Evolutionary conservation across 78 protist species (phyloP), one percentile per base, ranked within the genome.

Genomic region (Mastigamoeba balamuthi): DNA sequence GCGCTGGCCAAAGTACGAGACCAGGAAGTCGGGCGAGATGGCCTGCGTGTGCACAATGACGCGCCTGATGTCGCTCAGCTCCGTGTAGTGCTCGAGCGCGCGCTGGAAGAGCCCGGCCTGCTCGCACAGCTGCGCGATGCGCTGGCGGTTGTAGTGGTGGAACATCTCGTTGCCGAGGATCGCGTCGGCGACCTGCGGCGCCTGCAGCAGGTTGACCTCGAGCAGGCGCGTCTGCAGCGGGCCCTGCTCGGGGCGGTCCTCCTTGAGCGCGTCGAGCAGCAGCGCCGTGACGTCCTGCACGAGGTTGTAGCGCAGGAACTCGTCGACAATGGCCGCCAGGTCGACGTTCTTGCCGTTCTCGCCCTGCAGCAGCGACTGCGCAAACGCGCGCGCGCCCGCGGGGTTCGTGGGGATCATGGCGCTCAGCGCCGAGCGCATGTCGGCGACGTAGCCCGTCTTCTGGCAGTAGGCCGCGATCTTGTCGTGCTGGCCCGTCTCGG

Each of bases 41-140:
- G 74, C 67, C 8, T 81, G 70, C 17, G 78, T 70, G 87, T 87
- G 58, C 69, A 83, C 73, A 35, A 97, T 48, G 41, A 89, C 94
- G 30, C 99, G 91, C 89, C 89, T 92, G 69, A 96, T 79, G 85
- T 95, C 97, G 33, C 63, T 75, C 35, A 94, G 40, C 72, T 92
- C 96, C 17, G 81, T 80, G 96, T 96, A 98, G 88, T 91, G 93
- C 84, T 97, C 99, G 25, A 97, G 88, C 0, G 98, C 99, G 8
- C 98, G 90, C 78, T 92, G 93, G 79, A 29, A 76, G 37, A 98
- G 94, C 42, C 94, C 92, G 3, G 96, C 98, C 66, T 85, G 69
- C 83, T 98, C 99, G 77, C 99, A 98, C 71, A 95, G 91, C 69
- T 64, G 72, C 25, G 97, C 99, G 42, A 98, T 88, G 43, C 74